A percentile compares a stretch with the other conserved stretches of the same genome.
Evolutionary conservation across 345 rosid species (phyloP).

Genomic region (Sisymbrium irio): DNA sequence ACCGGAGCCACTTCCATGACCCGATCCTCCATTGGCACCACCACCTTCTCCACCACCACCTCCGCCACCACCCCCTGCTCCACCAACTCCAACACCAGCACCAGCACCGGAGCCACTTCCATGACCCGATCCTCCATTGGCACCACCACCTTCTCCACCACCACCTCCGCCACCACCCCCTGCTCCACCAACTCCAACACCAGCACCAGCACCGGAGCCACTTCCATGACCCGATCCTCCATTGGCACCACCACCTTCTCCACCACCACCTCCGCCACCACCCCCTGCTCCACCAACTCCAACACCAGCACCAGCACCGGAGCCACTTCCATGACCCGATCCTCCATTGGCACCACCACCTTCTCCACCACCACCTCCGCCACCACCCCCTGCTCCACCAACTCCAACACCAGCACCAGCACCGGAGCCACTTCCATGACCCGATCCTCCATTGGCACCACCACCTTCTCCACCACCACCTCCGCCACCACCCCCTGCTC

Average conservation of each 20-base stretch:
- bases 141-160: conserved; percentile 26
- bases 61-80: conserved; percentile 1
- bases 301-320: conserved; percentile 28
- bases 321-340: conserved; percentile 13
- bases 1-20: conserved; percentile 24
- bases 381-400: conserved; percentile 33
- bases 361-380: conserved; percentile 21
- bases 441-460: conserved; percentile 30
- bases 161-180: conserved; percentile 31
- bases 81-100: background rate
- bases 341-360: conserved; percentile 29
- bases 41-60: conserved; percentile 23
- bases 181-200: conserved; percentile 21
- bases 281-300: conserved; percentile 22
- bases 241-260: background rate
- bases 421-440: conserved; percentile 38
- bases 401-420: conserved; percentile 24
- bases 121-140: conserved; percentile 16
- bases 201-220: conserved; percentile 20
- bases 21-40: conserved; percentile 1
- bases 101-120: conserved; percentile 25
- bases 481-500: conserved; percentile 13
- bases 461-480: conserved; percentile 31
- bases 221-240: conserved; percentile 28
- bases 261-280: conserved; percentile 30